Evolutionary conservation across 331 rosid species (phyloP), one percentile per base, ranked within the genome.

Genomic region (Quercus tomentella): DNA sequence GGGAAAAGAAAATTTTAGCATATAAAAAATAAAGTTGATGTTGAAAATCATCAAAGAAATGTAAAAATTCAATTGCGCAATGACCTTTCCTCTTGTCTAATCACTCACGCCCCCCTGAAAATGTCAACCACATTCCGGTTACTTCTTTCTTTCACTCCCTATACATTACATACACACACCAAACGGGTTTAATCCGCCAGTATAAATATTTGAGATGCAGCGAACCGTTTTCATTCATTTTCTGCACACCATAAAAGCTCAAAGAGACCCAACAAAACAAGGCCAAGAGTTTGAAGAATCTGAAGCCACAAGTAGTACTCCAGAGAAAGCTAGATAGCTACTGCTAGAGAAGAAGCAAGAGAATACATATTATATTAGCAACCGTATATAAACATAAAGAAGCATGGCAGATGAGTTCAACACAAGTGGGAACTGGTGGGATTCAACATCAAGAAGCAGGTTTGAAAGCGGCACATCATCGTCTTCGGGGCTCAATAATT

Each of bases 361-460:
- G 43, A 63, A 20, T 35, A 25, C 30, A 26, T 12, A 14, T 61
- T 68, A 23, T 72, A 6, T 8, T 41, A 41, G 49, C 49, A 41
- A 41, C 49, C 49, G 1, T 9, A 9, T 41, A 41, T 9, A 41
- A 41, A 77, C 70, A 55, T 72, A 17, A 80, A 18, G 71, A 77
- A 56, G 20, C 81, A 95, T 95, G 99, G 98, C 96, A 60, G 96
- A 96, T 58, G 97, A 96, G 78, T 96, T 83, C 85, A 96, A 88
- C 8, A 79, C 92, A 65, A 87, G 86, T 66, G 99, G 91, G n/a
- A 93, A 92, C 79, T 93, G 98, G 97, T 96, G 98, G 99, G 99
- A 96, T 3, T 74, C 94, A n/a, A 80, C 97, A 14, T 74, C 92
- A 54, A 88, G 86, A 79, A 81, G 61, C 76, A 85, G 97, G 78